Conservation (phyloP, 176 grass and related monocot species). For the Poa annua region DNA sequence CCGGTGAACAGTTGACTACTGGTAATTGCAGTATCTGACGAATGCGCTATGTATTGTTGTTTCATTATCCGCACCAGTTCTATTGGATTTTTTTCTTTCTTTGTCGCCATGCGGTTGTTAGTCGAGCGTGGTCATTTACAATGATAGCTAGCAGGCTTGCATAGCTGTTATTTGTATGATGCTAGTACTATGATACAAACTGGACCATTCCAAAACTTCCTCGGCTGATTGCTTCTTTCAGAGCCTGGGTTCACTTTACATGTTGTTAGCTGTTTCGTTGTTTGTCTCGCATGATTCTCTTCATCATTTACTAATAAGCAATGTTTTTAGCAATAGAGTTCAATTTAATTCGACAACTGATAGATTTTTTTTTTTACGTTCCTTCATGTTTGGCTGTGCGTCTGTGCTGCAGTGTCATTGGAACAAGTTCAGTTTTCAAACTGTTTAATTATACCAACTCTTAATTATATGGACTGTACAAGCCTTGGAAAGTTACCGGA, state of each 20-base stretch:
- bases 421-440: background rate
- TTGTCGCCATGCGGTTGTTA: background rate
- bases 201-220: background rate
- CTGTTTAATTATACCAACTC: background rate
- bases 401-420: background rate
- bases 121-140: background rate
- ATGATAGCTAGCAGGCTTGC: background rate
- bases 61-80: background rate
- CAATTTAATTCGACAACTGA: background rate
- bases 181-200: background rate
- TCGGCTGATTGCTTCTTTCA: background rate
- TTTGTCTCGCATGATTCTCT: background rate
- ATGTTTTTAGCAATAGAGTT: background rate
- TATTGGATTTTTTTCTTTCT: background rate
- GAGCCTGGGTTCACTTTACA: background rate
- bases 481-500: background rate
- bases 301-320: background rate
- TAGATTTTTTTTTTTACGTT: too few species aligned
- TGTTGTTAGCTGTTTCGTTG: background rate
- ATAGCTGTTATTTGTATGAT: background rate
- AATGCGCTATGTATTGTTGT: background rate
- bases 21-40: background rate
- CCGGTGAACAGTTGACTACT: background rate
- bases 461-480: too few species aligned
- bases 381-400: background rate